A percentile compares a stretch with the other conserved stretches of the same genome.
phyloP scores from a whole-genome alignment of 169 alveolate species.

The Plasmodium berghei region DNA sequence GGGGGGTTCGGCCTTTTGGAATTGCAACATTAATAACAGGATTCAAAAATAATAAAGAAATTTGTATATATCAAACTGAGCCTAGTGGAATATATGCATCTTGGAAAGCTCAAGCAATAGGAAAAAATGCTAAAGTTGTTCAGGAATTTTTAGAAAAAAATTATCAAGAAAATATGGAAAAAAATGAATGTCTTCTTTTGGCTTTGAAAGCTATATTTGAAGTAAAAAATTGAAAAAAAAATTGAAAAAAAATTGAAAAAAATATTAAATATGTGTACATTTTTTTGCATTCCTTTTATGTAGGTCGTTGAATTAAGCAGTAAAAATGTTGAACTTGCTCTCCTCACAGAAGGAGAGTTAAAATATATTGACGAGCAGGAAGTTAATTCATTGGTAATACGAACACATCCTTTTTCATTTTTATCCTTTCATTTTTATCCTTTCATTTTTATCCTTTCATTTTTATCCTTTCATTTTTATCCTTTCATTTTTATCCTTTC shows the following conservation, averaged over 20 bases:
- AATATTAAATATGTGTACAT: background rate
- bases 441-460: too few relatives aligned
- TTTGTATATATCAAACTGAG: slow-evolving; percentile 96
- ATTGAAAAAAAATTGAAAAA: too few relatives aligned
- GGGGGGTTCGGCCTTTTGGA: slow-evolving; percentile 99
- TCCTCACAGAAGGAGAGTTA: slow-evolving; percentile 84
- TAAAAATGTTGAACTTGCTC: slow-evolving; percentile 91
- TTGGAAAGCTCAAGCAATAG: slow-evolving; percentile 99
- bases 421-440: background rate
- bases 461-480: background rate
- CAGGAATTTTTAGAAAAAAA: slow-evolving; percentile 95
- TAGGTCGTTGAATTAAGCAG: slow-evolving; percentile 90
- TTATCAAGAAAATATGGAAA: slow-evolving; percentile 91
- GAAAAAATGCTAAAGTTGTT: slow-evolving; percentile 96
- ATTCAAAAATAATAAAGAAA: slow-evolving; percentile 90
- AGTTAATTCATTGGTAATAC: slow-evolving; percentile 75
- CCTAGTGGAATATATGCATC: slow-evolving; percentile 98
- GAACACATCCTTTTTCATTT: background rate
- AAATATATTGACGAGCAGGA: slow-evolving; percentile 78
- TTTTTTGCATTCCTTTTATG: background rate
- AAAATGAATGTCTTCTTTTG: slow-evolving; percentile 91
- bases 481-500: slow-evolving; percentile 1
- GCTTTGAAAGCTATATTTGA: slow-evolving; percentile 96
- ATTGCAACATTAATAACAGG: slow-evolving; percentile 97
- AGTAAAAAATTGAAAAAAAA: slow-evolving; percentile 76